Evolutionary conservation across 352 stramenopile species (phyloP).

Genomic region (Elongisporangium undulatum): DNA sequence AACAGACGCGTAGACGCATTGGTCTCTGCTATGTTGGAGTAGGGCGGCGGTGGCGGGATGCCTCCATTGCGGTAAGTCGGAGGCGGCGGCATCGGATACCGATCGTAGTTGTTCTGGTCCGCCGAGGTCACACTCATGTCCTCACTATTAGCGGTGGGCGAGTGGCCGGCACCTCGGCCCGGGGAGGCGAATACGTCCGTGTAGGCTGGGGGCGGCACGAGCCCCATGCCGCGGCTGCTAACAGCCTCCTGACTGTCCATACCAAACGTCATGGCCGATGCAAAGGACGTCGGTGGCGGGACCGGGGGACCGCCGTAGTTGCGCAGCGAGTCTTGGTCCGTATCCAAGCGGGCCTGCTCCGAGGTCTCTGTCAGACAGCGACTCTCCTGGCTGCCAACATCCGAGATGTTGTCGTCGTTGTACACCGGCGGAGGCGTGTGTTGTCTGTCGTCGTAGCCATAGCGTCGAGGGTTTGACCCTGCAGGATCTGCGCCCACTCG

Average conservation of each 20-base stretch:
- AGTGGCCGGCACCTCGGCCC: constrained; percentile 5
- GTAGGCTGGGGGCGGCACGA: constrained; percentile 34
- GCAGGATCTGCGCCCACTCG: background rate
- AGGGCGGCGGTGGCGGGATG: constrained; percentile 39
- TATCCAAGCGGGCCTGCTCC: background rate
- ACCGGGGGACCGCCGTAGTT: background rate
- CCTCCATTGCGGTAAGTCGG: background rate
- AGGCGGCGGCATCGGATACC: background rate
- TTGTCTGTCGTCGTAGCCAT: background rate
- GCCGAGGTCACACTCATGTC: constrained; percentile 15
- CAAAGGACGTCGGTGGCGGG: background rate
- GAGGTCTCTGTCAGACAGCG: constrained; percentile 3
- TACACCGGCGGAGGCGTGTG: background rate
- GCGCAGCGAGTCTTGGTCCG: background rate
- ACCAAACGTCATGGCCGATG: background rate
- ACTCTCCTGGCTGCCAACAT: constrained; percentile 11
- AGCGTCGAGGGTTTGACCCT: background rate
- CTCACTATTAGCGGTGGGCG: constrained; percentile 15
- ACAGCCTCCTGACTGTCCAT: background rate
- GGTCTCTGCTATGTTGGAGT: constrained; percentile 27
- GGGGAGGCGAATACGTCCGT: constrained; percentile 33
- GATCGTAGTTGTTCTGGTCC: background rate
- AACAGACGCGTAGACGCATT: constrained; percentile 30
- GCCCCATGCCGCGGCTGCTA: constrained; percentile 8
- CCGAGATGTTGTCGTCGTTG: constrained; percentile 6